A percentile compares a stretch with the other conserved stretches of the same genome.
Conservation (phyloP, 1,284 basidiomycete genomes). For the Tilletia caries region DNA sequence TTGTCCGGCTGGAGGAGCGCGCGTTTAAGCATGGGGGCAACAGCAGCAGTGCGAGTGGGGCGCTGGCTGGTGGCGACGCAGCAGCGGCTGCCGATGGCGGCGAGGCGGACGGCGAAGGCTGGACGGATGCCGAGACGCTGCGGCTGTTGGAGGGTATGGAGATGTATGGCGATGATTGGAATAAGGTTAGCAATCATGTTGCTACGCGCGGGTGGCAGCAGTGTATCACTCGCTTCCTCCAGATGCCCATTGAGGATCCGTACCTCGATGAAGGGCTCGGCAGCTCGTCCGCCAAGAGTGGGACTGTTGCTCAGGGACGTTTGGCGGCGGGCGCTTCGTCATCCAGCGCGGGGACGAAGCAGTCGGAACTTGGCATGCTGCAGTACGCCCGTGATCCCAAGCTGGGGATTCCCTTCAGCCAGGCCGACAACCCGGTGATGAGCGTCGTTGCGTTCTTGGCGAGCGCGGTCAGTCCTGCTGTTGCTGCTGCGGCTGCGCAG, state of each 20-base stretch:
- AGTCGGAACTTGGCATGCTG: constrained; percentile 67
- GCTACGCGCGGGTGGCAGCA: constrained; percentile 85
- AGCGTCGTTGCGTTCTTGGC: constrained; percentile 96
- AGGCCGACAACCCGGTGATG: constrained; percentile 96
- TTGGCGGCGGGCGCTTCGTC: not conserved
- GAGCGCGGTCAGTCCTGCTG: constrained; percentile 81
- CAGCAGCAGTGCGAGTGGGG: not conserved
- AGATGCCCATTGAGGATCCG: constrained; percentile 92
- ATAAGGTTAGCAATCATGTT: constrained; percentile 83
- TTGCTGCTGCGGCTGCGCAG: constrained; percentile 90
- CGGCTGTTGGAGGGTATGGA: constrained; percentile 89
- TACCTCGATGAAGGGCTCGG: constrained; percentile 62
- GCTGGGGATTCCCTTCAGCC: constrained; percentile 69
- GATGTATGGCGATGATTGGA: constrained; percentile 98
- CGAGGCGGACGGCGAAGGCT: constrained; percentile 64
- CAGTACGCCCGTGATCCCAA: constrained; percentile 59
- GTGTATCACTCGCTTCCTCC: constrained; percentile 91
- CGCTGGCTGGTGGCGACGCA: constrained; percentile 53
- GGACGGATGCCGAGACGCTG: constrained; percentile 87
- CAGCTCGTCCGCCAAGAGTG: not conserved
- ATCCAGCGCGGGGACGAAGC: not conserved
- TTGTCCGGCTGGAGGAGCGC: constrained; percentile 72
- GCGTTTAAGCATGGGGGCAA: constrained; percentile 56
- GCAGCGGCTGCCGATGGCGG: constrained; percentile 37
- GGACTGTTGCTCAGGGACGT: not conserved